Conservation (phyloP, 2,329 filamentous ascomycete genomes). For the Rutstroemia sp. region DNA sequence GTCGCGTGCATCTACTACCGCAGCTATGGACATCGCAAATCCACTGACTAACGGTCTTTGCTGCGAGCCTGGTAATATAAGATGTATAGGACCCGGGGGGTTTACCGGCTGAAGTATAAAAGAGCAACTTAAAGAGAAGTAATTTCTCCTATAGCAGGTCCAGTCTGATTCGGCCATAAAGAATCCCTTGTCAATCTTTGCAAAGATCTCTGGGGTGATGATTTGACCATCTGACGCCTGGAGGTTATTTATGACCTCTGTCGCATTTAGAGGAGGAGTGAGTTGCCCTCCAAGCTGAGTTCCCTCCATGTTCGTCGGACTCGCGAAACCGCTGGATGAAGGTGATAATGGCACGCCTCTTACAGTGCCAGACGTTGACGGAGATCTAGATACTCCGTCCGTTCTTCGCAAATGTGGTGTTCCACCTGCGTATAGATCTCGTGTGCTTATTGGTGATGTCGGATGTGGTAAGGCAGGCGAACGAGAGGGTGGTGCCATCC, state of each 20-base stretch:
- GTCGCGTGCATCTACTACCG: constrained; percentile 53
- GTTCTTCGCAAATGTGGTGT: constrained; percentile 25
- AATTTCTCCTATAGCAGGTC: constrained; percentile 70
- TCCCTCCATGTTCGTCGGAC: constrained; percentile 29
- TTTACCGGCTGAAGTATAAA: constrained; percentile 47
- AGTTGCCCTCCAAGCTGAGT: constrained; percentile 16
- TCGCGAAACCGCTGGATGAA: constrained; percentile 28
- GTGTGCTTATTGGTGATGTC: constrained; percentile 24
- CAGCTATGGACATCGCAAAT: constrained; percentile 60
- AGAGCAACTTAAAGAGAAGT: constrained; percentile 60
- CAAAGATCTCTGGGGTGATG: constrained; percentile 55
- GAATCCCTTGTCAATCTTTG: constrained; percentile 65
- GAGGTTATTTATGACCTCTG: constrained; percentile 38
- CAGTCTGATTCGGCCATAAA: constrained; percentile 59
- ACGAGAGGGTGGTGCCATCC: constrained; percentile 28
- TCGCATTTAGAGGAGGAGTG: constrained; percentile 31
- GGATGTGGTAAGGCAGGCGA: constrained; percentile 28
- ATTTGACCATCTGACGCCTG: constrained; percentile 40
- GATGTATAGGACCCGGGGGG: constrained; percentile 35
- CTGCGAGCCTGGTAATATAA: constrained; percentile 20
- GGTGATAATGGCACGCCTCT: constrained; percentile 29
- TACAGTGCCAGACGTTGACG: constrained; percentile 22
- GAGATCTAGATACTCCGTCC: constrained; percentile 28
- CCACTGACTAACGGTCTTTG: constrained; percentile 39
- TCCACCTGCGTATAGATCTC: constrained; percentile 28